Evolutionary conservation across 2,329 filamentous ascomycete species (phyloP), one percentile per base, ranked within the genome.

Genomic region (Nannizziopsis arthrosporioides): DNA sequence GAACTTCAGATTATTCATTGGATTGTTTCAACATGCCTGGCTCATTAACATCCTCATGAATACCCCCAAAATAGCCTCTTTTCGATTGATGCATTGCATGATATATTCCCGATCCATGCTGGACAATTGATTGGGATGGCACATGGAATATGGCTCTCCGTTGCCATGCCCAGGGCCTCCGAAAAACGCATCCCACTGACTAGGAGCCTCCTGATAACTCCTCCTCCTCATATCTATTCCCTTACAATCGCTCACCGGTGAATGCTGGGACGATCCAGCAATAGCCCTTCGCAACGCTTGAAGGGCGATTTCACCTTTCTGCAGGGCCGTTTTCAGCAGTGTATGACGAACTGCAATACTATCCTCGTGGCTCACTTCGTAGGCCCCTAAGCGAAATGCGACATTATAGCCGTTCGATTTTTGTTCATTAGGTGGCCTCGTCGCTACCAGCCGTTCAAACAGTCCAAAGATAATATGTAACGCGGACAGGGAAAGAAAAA

Each of bases 331-430:
- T 17, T 42, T 42, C n/a, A 47, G 45, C 35, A 47, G 36, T 12
- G 38, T 31, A 40, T 47, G 35, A 19, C 36, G 36, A 14, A 47
- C 31, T 14, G 45, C 45, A 4, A 22, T 19, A n/a, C 44, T 30
- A 14, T 47, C 44, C 37, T 47, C 44, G 17, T 47, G 40, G 44
- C 44, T 47, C 17, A 38, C 37, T 22, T 47, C 37, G 17, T 47
- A 47, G 11, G 35, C 31, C 18, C 44, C 44, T 6, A 47, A 17
- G 10, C 44, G 27, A 15, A 12, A 47, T 10, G 31, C n/a, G 39
- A 47, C n/a, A 10, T 17, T n/a, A 15, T 47, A 36, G 17, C 19
- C 3, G 17, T 27, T n/a, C 8, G 10, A 15, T 18, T 19, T 6
- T 27, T 40, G 2, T 27, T 41, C 18, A 10, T 18, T 18, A 3